A percentile compares a stretch with the other conserved stretches of the same genome.
phyloP scores from a whole-genome alignment of 371 early-diverging fungal genomes.

The Haplosporangium sp. region DNA sequence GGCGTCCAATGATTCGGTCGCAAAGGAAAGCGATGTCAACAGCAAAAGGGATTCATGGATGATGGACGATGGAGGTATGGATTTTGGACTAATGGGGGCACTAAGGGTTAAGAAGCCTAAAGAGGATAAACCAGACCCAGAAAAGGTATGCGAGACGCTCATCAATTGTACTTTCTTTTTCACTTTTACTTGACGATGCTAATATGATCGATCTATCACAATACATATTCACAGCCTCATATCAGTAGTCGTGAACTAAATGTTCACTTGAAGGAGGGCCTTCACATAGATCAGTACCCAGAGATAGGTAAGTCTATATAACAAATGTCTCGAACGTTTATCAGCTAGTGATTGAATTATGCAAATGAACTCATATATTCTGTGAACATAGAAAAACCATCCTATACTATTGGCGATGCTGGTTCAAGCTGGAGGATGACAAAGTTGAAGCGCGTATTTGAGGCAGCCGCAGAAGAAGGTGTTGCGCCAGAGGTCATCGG shows the following conservation, averaged over 20 bases:
- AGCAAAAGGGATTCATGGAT: slow-evolving; percentile 50
- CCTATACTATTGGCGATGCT: slow-evolving; percentile 74
- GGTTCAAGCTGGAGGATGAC: slow-evolving; percentile 89
- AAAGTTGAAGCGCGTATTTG: slow-evolving; percentile 77
- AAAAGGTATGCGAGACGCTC: slow-evolving; percentile 19
- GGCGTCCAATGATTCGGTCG: background rate
- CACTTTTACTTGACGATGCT: background rate
- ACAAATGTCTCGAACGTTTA: background rate
- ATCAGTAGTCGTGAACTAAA: slow-evolving; percentile 69
- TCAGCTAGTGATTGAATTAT: background rate
- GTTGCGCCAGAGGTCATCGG: slow-evolving; percentile 76
- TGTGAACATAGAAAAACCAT: slow-evolving; percentile 39
- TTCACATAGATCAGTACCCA: slow-evolving; percentile 62
- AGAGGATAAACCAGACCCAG: slow-evolving; percentile 47
- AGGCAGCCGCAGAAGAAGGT: slow-evolving; percentile 78
- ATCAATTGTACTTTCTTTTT: background rate
- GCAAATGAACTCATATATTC: background rate
- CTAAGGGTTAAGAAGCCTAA: slow-evolving; percentile 45
- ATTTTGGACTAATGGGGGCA: slow-evolving; percentile 49
- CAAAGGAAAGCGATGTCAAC: background rate
- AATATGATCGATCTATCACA: background rate
- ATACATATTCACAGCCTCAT: slow-evolving; percentile 47
- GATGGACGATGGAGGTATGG: slow-evolving; percentile 45
- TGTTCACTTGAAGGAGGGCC: slow-evolving; percentile 59
- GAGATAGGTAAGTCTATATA: slow-evolving; percentile 47